Percentiles rank a stretch among this genome's conserved stretches.
Conservation (phyloP, 192 early-diverging fungal genomes). For the Jimgerdemannia lactiflua region DNA sequence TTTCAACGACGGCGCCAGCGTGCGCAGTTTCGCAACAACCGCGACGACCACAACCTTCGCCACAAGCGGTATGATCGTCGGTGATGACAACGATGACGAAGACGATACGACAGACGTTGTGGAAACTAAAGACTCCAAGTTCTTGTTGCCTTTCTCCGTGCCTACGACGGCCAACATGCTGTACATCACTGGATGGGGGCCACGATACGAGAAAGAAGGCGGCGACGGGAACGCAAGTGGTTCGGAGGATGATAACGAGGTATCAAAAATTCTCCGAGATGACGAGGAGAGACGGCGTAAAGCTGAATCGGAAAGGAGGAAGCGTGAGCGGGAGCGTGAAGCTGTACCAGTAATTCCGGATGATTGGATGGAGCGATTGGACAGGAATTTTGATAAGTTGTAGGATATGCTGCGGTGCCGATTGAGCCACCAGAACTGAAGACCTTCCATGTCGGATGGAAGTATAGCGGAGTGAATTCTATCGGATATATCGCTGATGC, state of each 20-base stretch:
- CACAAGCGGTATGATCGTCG: neutral
- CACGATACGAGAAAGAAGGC: neutral
- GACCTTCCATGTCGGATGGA: neutral
- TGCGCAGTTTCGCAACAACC: neutral
- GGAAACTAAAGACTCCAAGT: constrained; percentile 39
- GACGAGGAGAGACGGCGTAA: neutral
- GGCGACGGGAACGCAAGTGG: neutral
- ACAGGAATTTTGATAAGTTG: neutral
- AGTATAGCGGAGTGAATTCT: neutral
- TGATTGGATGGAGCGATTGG: neutral
- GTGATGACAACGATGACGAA: constrained; percentile 19
- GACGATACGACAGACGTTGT: constrained; percentile 3
- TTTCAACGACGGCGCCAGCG: neutral
- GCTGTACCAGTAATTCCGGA: neutral
- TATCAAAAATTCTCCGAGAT: neutral
- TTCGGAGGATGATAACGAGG: neutral
- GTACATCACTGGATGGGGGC: neutral
- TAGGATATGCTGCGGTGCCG: neutral
- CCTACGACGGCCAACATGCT: constrained; percentile 48
- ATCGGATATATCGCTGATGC: neutral
- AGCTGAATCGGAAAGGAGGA: neutral
- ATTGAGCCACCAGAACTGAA: neutral
- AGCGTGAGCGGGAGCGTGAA: neutral
- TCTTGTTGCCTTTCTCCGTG: constrained; percentile 57
- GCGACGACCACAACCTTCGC: neutral